Conservation (phyloP, 768 basidiomycete species). For the Royoungia palumana region DNA sequence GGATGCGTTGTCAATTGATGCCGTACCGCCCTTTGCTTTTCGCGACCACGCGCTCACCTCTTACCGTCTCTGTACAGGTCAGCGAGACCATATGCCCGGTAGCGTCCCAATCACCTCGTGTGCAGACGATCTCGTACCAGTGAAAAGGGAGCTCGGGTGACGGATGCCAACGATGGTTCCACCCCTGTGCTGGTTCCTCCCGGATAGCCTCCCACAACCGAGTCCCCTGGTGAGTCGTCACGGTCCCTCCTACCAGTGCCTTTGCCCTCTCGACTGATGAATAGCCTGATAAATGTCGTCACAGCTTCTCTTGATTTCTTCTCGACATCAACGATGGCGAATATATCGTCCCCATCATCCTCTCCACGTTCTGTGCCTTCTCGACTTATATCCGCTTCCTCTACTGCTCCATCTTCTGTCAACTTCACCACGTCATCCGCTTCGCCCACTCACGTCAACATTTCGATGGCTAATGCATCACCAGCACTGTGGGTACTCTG, state of each 20-base stretch:
- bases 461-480: background rate
- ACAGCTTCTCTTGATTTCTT: background rate
- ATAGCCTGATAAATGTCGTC: background rate
- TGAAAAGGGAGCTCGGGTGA: background rate
- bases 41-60: background rate
- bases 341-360: background rate
- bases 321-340: background rate
- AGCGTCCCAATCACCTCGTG: background rate
- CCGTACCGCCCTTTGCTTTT: background rate
- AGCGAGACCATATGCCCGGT: background rate
- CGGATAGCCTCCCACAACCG: too few species aligned
- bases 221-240: background rate
- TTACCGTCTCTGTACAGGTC: background rate
- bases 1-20: background rate
- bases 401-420: background rate
- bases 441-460: background rate
- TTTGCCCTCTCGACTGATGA: background rate
- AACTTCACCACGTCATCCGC: background rate
- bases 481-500: conserved; percentile 1
- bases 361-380: background rate
- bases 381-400: background rate
- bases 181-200: too few species aligned
- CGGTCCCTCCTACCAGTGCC: background rate
- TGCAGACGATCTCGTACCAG: background rate
- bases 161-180: background rate